Percentiles rank a stretch among this genome's conserved stretches.
phyloP scores from a whole-genome alignment of 2,329 filamentous ascomycete genomes.

The Seiridium unicorne region DNA sequence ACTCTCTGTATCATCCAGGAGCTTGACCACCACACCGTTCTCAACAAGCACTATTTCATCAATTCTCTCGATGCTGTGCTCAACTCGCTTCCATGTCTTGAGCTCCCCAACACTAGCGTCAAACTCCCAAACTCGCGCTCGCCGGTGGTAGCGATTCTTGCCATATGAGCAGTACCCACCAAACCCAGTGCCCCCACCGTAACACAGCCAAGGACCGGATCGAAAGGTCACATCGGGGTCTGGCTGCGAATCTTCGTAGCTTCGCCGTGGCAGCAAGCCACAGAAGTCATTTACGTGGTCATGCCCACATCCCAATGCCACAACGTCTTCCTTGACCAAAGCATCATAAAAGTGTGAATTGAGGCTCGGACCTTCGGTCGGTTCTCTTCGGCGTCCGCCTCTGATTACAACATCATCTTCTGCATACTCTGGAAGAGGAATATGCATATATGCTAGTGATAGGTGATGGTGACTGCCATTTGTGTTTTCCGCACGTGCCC shows the following conservation, averaged over 20 bases:
- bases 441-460: constrained; percentile 26
- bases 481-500: constrained; percentile 12
- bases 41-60: constrained; percentile 18
- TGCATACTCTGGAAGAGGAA: constrained; percentile 26
- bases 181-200: constrained; percentile 26
- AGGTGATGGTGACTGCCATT: constrained; percentile 16
- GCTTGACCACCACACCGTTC: no score
- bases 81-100: constrained; percentile 29
- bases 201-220: constrained; percentile 27
- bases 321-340: constrained; percentile 23
- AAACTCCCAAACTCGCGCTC: constrained; percentile 27
- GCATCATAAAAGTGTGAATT: constrained; percentile 30
- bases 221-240: constrained; percentile 12
- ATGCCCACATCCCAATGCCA: constrained; percentile 28
- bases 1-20: no score
- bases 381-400: constrained; percentile 24
- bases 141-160: constrained; percentile 23
- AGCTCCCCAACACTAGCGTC: constrained; percentile 19
- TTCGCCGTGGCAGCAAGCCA: constrained; percentile 19
- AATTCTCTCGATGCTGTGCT: constrained; percentile 26
- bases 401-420: constrained; percentile 21
- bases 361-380: constrained; percentile 24
- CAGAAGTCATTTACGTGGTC: constrained; percentile 32
- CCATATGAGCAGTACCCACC: constrained; percentile 29
- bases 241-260: constrained; percentile 10